Evolutionary conservation across 768 basidiomycete genomes (phyloP).

Genomic region (Suillus sp.): DNA sequence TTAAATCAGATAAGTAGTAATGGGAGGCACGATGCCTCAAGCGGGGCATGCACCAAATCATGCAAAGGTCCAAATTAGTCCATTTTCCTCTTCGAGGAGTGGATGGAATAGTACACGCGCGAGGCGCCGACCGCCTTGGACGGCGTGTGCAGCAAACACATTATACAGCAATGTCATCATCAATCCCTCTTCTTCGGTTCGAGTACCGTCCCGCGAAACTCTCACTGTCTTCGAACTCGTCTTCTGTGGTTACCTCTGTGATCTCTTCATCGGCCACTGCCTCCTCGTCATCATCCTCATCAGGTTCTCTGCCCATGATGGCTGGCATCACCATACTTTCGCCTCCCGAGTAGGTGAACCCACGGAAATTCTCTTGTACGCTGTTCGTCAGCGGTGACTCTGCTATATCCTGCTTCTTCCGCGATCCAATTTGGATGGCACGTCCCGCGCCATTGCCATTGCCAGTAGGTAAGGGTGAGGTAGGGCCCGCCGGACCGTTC

Average conservation of each 20-base stretch:
- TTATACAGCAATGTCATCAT: constrained; percentile 38
- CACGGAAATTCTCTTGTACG: constrained; percentile 95
- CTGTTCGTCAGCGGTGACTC: constrained; percentile 83
- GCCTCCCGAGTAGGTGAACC: constrained; percentile 86
- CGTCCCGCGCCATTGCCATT: constrained; percentile 25
- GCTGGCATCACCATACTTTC: constrained; percentile 59
- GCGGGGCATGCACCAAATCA: constrained; percentile 10
- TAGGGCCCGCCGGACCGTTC: constrained; percentile 14
- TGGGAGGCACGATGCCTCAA: constrained; percentile 8
- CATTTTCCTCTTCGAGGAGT: constrained; percentile 10
- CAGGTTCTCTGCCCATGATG: constrained; percentile 36
- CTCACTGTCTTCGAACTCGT: constrained; percentile 71
- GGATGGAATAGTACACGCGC: constrained; percentile 5
- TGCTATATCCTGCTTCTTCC: constrained; percentile 44
- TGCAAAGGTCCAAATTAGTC: constrained; percentile 27
- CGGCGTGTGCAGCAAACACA: background rate
- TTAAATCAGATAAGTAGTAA: constrained; percentile 10
- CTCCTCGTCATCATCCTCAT: constrained; percentile 37
- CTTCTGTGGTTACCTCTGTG: constrained; percentile 61
- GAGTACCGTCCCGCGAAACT: constrained; percentile 74
- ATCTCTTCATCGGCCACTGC: constrained; percentile 54
- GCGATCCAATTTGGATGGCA: constrained; percentile 55
- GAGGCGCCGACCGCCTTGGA: background rate
- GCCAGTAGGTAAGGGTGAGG: constrained; percentile 12
- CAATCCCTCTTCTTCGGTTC: constrained; percentile 48